Conservation (phyloP, 2,329 filamentous ascomycete species). For the Stemphylium vesicarium region DNA sequence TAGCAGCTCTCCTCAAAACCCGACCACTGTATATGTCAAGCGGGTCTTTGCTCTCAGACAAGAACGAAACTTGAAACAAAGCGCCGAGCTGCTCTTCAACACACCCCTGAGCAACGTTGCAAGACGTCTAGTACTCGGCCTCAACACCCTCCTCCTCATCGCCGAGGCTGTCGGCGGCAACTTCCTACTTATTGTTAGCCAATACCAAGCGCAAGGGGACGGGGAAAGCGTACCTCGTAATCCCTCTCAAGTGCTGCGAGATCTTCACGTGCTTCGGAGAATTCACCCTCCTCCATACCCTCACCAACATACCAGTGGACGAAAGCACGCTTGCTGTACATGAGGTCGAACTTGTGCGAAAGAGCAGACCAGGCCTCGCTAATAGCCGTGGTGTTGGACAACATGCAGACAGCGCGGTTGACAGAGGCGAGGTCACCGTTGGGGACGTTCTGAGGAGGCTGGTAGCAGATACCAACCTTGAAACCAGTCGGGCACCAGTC, state of each 20-base stretch:
- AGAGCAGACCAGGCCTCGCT: conserved; percentile 97
- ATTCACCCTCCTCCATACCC: conserved; percentile 99
- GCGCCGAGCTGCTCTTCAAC: conserved; percentile 28
- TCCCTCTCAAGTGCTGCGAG: conserved; percentile 96
- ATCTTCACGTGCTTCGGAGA: conserved; percentile 98
- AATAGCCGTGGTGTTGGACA: conserved; percentile 98
- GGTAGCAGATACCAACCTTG: conserved; percentile 99
- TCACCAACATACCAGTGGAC: conserved; percentile 99
- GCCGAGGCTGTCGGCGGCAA: conserved; percentile 91
- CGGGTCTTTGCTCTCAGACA: conserved; percentile 22
- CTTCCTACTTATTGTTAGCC: conserved; percentile 62
- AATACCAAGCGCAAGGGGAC: too few species aligned
- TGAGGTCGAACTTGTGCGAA: conserved; percentile 98
- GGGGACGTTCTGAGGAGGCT: conserved; percentile 92
- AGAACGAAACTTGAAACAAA: conserved; percentile 29
- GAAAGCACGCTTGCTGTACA: conserved; percentile 99
- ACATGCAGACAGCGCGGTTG: conserved; percentile 98
- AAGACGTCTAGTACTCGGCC: conserved; percentile 79
- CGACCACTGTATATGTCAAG: conserved; percentile 27
- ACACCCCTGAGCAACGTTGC: conserved; percentile 23
- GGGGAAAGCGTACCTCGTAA: conserved; percentile 62
- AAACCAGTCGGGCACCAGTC: conserved; percentile 99
- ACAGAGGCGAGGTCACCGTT: conserved; percentile 98
- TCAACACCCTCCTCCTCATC: conserved; percentile 82
- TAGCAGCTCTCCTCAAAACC: conserved; percentile 27